Evolutionary conservation across 106 monocot genomes (phyloP).

Genomic region (Allium fistulosum): DNA sequence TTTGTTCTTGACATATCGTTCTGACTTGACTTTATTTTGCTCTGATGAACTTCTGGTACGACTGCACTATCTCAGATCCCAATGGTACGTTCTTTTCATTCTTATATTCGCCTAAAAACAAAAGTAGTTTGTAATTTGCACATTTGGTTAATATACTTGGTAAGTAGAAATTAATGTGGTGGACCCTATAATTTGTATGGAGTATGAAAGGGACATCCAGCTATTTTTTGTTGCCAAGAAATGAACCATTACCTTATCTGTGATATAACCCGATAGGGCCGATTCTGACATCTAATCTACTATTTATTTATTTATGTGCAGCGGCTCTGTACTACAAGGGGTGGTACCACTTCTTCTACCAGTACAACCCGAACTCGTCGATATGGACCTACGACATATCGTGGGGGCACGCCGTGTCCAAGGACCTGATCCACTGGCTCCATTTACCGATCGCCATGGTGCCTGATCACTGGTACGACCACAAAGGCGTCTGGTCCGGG

Average conservation of each 20-base stretch:
- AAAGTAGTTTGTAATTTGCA: too few relatives aligned
- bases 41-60: background rate
- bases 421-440: constrained; percentile 32
- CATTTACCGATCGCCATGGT: constrained; percentile 42
- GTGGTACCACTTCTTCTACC: constrained; percentile 54
- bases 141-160: too few relatives aligned
- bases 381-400: constrained; percentile 36
- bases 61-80: background rate
- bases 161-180: too few relatives aligned
- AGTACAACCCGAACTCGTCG: constrained; percentile 27
- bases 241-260: too few relatives aligned
- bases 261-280: too few relatives aligned
- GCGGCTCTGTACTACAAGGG: constrained; percentile 40
- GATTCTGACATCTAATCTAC: too few relatives aligned
- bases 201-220: too few relatives aligned
- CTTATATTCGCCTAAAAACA: too few relatives aligned
- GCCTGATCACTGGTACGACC: constrained; percentile 42
- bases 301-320: background rate
- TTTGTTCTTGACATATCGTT: background rate
- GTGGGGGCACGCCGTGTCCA: constrained; percentile 45
- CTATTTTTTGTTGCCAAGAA: too few relatives aligned
- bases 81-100: background rate
- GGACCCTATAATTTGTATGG: too few relatives aligned
- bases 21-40: background rate
- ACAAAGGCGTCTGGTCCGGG: constrained; percentile 42